Evolutionary conservation across 805 yeast species (phyloP), one percentile per base, ranked within the genome.

Genomic region (Lipomyces lipofer): DNA sequence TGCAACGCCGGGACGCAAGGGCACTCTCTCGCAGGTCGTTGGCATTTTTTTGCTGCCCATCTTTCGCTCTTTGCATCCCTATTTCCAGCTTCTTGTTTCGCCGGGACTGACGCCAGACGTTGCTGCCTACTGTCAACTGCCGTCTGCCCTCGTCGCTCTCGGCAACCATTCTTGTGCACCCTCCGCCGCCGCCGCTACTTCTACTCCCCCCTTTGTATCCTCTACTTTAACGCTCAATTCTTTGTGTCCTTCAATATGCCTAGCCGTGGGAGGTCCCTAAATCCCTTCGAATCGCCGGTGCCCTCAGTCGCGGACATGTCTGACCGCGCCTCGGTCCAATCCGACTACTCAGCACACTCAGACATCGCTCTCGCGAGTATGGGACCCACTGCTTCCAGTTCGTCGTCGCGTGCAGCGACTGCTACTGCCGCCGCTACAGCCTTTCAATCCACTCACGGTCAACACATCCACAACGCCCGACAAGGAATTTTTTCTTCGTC

Each of bases 221-320:
- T n/a, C n/a, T n/a, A n/a, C n/a, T n/a, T n/a, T n/a, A n/a, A n/a
- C n/a, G n/a, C n/a, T n/a, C n/a, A n/a, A n/a, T n/a, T n/a, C n/a
- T n/a, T n/a, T n/a, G n/a, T n/a, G n/a, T n/a, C n/a, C n/a, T n/a
- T n/a, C n/a, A n/a, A n/a, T n/a, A 52, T 52, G 52, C 44, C 49
- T 12, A 39, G 40, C 42, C 21, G 43, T 47, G 29, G 42, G 13
- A 44, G 49, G n/a, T 19, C 27, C 17, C 43, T 50, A 29, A 56
- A 57, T 42, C 61, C 61, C n/a, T 57, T 57, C 45, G 51, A 42
- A 17, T 57, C 61, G 36, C 54, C 61, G n/a, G 60, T 53, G 13
- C 43, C 32, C 29, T 54, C 58, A 13, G n/a, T 15, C 15, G 46
- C 46, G 24, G 56, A 43, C 33, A 35, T 46, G 22, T 42, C 56